phyloP scores from a whole-genome alignment of 768 basidiomycete species.

The Amanita subjunquillea region DNA sequence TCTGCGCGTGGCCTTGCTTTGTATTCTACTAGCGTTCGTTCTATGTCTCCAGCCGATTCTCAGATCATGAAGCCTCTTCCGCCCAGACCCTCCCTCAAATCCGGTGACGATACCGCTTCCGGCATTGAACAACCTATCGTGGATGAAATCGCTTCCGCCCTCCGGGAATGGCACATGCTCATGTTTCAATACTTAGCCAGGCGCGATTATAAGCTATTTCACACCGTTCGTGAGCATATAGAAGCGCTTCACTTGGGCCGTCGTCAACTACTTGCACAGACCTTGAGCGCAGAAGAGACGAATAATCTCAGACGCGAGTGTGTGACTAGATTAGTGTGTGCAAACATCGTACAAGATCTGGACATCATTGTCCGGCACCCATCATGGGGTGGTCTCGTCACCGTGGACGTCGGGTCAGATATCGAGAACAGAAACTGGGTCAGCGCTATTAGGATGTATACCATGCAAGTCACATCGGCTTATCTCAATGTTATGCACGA shows the following conservation, averaged over 20 bases:
- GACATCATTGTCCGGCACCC: slow-evolving; percentile 97
- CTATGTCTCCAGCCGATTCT: slow-evolving; percentile 56
- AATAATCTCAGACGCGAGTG: slow-evolving; percentile 74
- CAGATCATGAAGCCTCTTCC: slow-evolving; percentile 66
- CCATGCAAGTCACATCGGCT: slow-evolving; percentile 77
- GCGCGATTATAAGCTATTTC: slow-evolving; percentile 85
- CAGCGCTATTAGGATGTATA: slow-evolving; percentile 85
- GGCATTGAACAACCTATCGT: slow-evolving; percentile 83
- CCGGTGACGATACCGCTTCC: slow-evolving; percentile 85
- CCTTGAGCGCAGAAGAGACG: slow-evolving; percentile 81
- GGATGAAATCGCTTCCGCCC: slow-evolving; percentile 93
- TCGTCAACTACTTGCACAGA: slow-evolving; percentile 80
- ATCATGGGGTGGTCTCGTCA: slow-evolving; percentile 80
- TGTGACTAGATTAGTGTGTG: slow-evolving; percentile 76
- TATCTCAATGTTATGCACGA: slow-evolving; percentile 53
- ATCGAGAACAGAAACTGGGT: slow-evolving; percentile 77
- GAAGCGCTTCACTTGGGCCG: slow-evolving; percentile 88
- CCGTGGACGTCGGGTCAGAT: slow-evolving; percentile 83
- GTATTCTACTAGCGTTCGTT: slow-evolving; percentile 68
- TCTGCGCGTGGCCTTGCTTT: slow-evolving; percentile 65
- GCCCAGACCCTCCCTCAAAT: slow-evolving; percentile 89
- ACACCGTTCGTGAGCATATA: slow-evolving; percentile 78
- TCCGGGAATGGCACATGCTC: slow-evolving; percentile 91
- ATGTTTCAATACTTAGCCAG: slow-evolving; percentile 87
- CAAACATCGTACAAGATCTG: slow-evolving; percentile 85